Evolutionary conservation across 1,284 basidiomycete genomes (phyloP).

Genomic region (Ustilago tritici): DNA sequence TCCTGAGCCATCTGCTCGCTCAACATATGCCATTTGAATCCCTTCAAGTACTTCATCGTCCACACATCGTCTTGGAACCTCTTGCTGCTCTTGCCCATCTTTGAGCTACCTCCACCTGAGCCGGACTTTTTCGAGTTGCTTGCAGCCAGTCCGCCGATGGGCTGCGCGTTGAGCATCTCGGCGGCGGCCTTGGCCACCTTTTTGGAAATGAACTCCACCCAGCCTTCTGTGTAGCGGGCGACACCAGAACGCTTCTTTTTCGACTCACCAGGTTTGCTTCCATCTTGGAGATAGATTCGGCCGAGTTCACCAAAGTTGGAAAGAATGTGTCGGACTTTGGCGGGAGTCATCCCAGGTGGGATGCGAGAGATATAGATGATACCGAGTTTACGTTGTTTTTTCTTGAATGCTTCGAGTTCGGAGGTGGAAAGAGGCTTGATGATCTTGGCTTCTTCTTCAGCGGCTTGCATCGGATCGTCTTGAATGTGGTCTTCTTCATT

Average conservation of each 20-base stretch:
- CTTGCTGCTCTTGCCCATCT: constrained; percentile 53
- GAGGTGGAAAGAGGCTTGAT: constrained; percentile 52
- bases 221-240: constrained; percentile 91
- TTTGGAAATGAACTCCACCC: constrained; percentile 98
- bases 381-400: constrained; percentile 72
- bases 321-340: constrained; percentile 85
- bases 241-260: constrained; percentile 67
- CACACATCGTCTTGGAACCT: constrained; percentile 94
- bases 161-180: constrained; percentile 93
- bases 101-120: constrained; percentile 49
- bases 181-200: constrained; percentile 89
- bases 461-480: constrained; percentile 44
- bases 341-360: constrained; percentile 98
- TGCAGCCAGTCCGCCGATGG: constrained; percentile 75
- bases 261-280: constrained; percentile 28
- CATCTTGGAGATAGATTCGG: constrained; percentile 66
- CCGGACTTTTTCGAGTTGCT: constrained; percentile 50
- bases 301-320: constrained; percentile 67
- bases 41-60: constrained; percentile 99
- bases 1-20: constrained; percentile 98
- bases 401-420: constrained; percentile 62
- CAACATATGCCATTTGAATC: constrained; percentile 99
- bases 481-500: constrained; percentile 43
- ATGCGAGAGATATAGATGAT: constrained; percentile 95
- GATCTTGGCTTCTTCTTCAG: constrained; percentile 38